A percentile compares a stretch with the other conserved stretches of the same genome.
Evolutionary conservation across 441 rosid species (phyloP).

Genomic region (Gossypium gossypioides): DNA sequence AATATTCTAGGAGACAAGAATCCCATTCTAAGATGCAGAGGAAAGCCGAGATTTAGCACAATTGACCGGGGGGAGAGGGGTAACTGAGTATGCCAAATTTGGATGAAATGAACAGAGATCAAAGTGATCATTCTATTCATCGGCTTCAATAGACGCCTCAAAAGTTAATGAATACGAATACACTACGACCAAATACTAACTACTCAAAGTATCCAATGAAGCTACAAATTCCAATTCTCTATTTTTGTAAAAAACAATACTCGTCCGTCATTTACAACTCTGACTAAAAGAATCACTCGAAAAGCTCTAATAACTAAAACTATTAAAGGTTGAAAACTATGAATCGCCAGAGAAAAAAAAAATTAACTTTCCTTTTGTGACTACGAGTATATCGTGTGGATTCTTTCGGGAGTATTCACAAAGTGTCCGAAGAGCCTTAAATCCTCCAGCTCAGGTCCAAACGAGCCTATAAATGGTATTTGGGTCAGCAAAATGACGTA

Average conservation of each 20-base stretch:
- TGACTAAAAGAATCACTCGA: constrained; percentile 10
- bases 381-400: constrained; percentile 7
- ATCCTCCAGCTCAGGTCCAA: constrained; percentile 9
- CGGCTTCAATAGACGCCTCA: not conserved
- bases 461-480: constrained; percentile 21
- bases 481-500: constrained; percentile 18
- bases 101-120: not conserved
- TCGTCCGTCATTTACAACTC: constrained; percentile 19
- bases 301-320: not conserved
- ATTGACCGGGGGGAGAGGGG: too few species aligned
- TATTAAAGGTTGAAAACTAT: not conserved
- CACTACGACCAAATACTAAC: too few species aligned
- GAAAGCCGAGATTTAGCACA: constrained; percentile 57
- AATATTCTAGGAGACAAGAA: constrained; percentile 34
- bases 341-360: not conserved
- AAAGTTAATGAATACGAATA: too few species aligned
- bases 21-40: constrained; percentile 48
- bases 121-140: not conserved
- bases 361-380: not conserved
- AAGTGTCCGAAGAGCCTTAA: not conserved
- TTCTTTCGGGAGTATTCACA: constrained; percentile 16
- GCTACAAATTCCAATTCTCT: not conserved
- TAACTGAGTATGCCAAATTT: not conserved
- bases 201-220: not conserved
- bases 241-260: not conserved